These are phyloP conservation scores for Eucalyptus cloeziana DNA, from an alignment of 345 rosid genomes.

Conservation along the genomic window DNA sequence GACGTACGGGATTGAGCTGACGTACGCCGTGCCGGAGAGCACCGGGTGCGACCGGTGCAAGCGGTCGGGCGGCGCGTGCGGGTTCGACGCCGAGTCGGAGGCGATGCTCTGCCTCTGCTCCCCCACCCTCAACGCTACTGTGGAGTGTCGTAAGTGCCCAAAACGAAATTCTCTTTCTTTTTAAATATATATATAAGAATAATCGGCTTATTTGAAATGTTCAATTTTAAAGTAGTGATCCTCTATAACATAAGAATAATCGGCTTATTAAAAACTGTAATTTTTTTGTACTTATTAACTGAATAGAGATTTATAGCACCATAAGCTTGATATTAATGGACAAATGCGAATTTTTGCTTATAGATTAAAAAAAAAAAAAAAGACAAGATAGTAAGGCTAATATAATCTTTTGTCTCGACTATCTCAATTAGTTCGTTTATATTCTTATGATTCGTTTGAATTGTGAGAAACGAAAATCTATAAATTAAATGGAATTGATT, in stretches of 20 bases:
- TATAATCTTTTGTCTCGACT: too few relatives aligned
- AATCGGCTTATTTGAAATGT: too few relatives aligned
- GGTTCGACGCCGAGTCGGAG: slow-evolving; percentile 65
- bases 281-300: not conserved
- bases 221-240: not conserved
- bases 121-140: slow-evolving; percentile 31
- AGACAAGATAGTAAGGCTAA: too few relatives aligned
- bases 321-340: not conserved
- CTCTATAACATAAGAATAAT: not conserved
- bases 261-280: not conserved
- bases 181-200: too few relatives aligned
- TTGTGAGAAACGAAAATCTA: not conserved
- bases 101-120: slow-evolving; percentile 72
- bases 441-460: not conserved
- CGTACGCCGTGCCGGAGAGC: slow-evolving; percentile 50
- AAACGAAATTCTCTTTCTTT: not conserved
- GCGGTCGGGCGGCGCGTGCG: slow-evolving; percentile 72
- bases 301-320: not conserved
- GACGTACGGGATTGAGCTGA: slow-evolving; percentile 74
- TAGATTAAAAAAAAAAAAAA: not conserved
- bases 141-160: slow-evolving; percentile 55
- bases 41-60: slow-evolving; percentile 57
- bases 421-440: too few relatives aligned
- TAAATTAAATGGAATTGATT: not conserved
- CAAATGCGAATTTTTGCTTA: not conserved